Base-by-base conservation (phyloP, 768 basidiomycete genomes). In the Lactarius hengduanensis region DNA sequence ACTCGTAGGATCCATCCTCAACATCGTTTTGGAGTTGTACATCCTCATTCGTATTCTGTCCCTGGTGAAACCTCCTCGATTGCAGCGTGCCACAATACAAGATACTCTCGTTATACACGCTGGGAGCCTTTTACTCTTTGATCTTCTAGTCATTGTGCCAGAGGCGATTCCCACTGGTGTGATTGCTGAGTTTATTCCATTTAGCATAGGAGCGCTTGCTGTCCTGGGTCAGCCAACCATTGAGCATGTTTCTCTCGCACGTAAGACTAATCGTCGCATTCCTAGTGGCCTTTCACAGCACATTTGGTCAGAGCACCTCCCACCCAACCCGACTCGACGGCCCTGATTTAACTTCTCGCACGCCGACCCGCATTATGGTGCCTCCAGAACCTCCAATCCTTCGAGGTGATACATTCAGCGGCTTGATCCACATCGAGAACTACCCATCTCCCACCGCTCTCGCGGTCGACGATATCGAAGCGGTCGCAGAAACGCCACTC, bases 61-160 rank as follows among this genome's bases (percentile, higher is more conserved):
- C 67, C 71, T 34, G 47, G 78, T 63, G 67, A 76, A 41, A 65
- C 77, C 61, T 68, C 69, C 69, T 72, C 69, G 66, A 41, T 69
- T 62, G 61, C 64, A 59, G 69, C 62, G 62, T 40, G n/a, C n/a
- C 15, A 57, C 62, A 57, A 43, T 78, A 8, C 64, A 64, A 47
- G 79, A 79, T 66, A 65, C 75, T 22, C 71, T 75, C 22, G 70
- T 80, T 28, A 65, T 75, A 20, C 74, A 77, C 56, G 75, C 76
- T 4, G 20, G 76, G n/a, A 78, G 80, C 40, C 76, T 84, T n/a
- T 56, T 83, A 34, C 53, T 81, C 10, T 73, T 82, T 2, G 81
- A 83, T 43, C 62, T 81, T 18, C 63, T 81, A n/a, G 78, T 77
- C 2, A 62, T 81, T 41, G 78, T 77, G 3, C 80, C 81, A 32